These are phyloP conservation scores for sweet orange (Citrus sinensis) DNA, from an alignment of 345 rosid species.

Conservation along the genomic window DVS_A1.0 CM039164.1:28113501-28114000, in stretches of 20 bases:
- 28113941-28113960: constrained; percentile 41
- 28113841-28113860: constrained; percentile 84
- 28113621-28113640: constrained; percentile 88
- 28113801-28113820: constrained; percentile 90
- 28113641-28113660: constrained; percentile 89
- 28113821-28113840: constrained; percentile 91
- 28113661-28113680: constrained; percentile 61
- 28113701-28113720: not conserved
- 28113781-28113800: constrained; percentile 45
- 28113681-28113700: not conserved
- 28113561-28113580: constrained; percentile 6
- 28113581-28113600: constrained; percentile 60
- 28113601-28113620: constrained; percentile 79
- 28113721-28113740: not conserved
- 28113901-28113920: constrained; percentile 9
- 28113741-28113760: not conserved
- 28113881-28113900: not conserved
- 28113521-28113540: constrained; percentile 5
- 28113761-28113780: constrained; percentile 12
- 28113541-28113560: not conserved
- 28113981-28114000: constrained; percentile 74
- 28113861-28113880: constrained; percentile 76
- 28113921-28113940: not conserved
- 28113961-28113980: constrained; percentile 56
- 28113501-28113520: constrained; percentile 7